These are phyloP conservation scores for Tulasnella sp. DNA, from an alignment of 768 basidiomycete genomes.

Conservation along the genomic window DNA sequence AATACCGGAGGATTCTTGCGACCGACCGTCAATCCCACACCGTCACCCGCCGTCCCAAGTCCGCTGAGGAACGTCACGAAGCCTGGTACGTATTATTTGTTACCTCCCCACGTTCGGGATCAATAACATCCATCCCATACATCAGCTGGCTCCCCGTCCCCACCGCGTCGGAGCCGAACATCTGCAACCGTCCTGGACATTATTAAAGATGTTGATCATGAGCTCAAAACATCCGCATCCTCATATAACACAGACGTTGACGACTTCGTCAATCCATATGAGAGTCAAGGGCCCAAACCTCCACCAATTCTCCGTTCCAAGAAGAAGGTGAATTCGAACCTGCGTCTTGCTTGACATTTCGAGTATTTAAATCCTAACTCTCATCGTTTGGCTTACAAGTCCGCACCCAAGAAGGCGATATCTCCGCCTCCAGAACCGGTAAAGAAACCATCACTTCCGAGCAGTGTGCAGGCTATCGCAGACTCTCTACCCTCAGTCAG, in stretches of 20 bases:
- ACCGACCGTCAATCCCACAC: not conserved
- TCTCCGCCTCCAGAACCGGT: not conserved
- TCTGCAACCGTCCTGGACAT: slow-evolving; percentile 9
- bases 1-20: not conserved
- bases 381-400: too few relatives aligned
- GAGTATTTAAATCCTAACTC: not conserved
- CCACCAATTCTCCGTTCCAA: not conserved
- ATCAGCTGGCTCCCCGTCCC: slow-evolving; percentile 8
- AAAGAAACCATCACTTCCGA: not conserved
- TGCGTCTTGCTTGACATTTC: too few relatives aligned
- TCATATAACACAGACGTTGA: not conserved
- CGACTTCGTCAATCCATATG: slow-evolving; percentile 7
- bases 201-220: slow-evolving; percentile 1
- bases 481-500: slow-evolving; percentile 4
- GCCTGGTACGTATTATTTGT: not conserved
- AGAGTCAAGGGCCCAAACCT: not conserved
- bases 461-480: slow-evolving; percentile 7
- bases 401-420: not conserved
- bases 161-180: slow-evolving; percentile 4
- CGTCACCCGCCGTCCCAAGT: slow-evolving; percentile 9
- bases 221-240: slow-evolving; percentile 5
- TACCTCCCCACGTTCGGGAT: too few relatives aligned
- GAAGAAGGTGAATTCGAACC: not conserved
- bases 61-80: slow-evolving; percentile 10
- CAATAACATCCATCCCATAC: too few relatives aligned